Base-by-base conservation (phyloP, 2,329 filamentous ascomycete species). In the Thelonectria discophora region DNA sequence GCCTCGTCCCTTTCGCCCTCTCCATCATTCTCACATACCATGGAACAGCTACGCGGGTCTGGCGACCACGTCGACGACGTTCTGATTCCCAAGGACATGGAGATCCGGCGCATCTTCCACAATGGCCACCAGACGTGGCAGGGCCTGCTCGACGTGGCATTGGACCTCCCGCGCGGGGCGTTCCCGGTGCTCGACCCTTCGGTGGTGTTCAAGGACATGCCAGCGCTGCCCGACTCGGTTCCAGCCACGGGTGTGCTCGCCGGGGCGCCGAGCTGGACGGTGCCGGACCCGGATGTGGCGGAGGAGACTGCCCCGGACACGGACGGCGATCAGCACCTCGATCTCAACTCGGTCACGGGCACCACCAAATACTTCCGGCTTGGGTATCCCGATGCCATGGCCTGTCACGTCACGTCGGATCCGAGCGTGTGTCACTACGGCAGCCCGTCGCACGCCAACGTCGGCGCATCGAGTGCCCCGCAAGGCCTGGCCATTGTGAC, bases 321-420 rank as follows among this genome's bases (percentile, higher is more conserved):
- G n/a, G 18, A 27, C 27, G 40, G 39, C 40, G 48, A 55, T 24
- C 18, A 58, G 27, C 61, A 62, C 42, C 50, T 72, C 9, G 63
- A 72, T 53, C 68, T 72, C 18, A 53, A 65, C 42, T 61, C 61
- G 10, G 63, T 72, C 34, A 62, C 65, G 37, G 69, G 69, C 40
- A 66, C 62, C 32, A 68, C 69, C 42, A 72, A 72, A 39, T 72
- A 72, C 49, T 72, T 70, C 47, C 69, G 69, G n/a, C 69, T 72
- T 30, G 49, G 51, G 27, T 70, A 70, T 37, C 65, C 68, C 34
- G 60, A 63, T 9, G 62, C 68, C 9, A 62, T 72, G 27, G 51
- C 65, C 27, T 72, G 69, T 43, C 55, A 60, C 50, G 58, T 72
- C 30, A 59, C 68, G 39, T 65, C 62, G 21, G 66, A 70, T 45